Conservation (phyloP, 768 basidiomycete species). For the Heimioporus sp. region DNA sequence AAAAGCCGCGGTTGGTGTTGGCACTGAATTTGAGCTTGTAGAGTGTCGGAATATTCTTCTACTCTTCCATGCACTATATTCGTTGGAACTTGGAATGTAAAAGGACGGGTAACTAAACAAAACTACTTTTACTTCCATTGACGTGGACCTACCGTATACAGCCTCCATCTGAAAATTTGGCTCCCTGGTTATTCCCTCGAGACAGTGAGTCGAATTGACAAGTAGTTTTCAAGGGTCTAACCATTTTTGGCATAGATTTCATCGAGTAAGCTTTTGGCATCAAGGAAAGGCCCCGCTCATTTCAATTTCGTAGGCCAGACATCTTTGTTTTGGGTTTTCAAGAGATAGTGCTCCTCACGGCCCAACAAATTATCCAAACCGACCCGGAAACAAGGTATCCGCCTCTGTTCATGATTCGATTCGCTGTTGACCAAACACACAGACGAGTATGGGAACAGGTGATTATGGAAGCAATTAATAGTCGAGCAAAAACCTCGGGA, state of each 20-base stretch:
- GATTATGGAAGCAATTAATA: constrained; percentile 76
- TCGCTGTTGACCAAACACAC: constrained; percentile 1
- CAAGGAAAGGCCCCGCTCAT: constrained; percentile 24
- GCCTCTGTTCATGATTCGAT: not conserved
- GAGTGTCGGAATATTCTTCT: constrained; percentile 82
- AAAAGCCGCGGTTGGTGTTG: not conserved
- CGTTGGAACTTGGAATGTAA: constrained; percentile 94
- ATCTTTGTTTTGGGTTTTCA: constrained; percentile 92
- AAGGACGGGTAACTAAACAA: constrained; percentile 62
- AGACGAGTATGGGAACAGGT: constrained; percentile 87
- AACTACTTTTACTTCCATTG: not conserved
- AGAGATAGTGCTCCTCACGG: constrained; percentile 97
- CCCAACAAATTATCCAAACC: constrained; percentile 94
- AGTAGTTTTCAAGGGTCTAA: not conserved
- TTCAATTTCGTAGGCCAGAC: constrained; percentile 59
- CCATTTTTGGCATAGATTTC: constrained; percentile 11
- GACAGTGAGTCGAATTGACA: constrained; percentile 50
- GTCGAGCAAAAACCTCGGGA: constrained; percentile 60
- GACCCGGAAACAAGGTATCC: constrained; percentile 89
- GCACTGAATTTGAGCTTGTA: constrained; percentile 27
- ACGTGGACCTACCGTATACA: constrained; percentile 28
- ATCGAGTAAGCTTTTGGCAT: constrained; percentile 12
- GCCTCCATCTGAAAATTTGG: constrained; percentile 76
- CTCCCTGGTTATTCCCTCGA: constrained; percentile 89
- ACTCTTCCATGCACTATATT: constrained; percentile 72